These are phyloP conservation scores for Leccinum longicurvipes DNA, from an alignment of 768 basidiomycete species.

Conservation along the genomic window DNA sequence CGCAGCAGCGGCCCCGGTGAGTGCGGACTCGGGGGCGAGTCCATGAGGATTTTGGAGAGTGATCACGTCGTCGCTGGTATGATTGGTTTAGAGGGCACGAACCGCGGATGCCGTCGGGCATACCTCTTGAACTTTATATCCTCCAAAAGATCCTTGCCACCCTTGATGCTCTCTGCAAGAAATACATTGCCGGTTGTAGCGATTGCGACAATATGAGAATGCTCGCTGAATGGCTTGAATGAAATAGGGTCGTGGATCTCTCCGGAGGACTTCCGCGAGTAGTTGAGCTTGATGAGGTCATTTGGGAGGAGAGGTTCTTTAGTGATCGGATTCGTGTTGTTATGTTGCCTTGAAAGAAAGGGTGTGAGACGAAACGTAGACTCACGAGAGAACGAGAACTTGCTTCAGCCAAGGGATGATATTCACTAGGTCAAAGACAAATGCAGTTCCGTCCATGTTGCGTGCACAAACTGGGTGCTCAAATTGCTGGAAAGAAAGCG, in stretches of 20 bases:
- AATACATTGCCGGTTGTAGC: constrained; percentile 92
- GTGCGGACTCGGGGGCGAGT: constrained; percentile 54
- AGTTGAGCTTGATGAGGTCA: constrained; percentile 77
- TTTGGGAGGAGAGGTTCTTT: constrained; percentile 66
- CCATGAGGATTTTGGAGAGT: constrained; percentile 92
- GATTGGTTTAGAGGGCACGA: not conserved
- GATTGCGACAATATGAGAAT: constrained; percentile 92
- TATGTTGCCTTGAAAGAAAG: constrained; percentile 57
- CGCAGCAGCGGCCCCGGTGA: constrained; percentile 24
- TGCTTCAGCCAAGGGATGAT: constrained; percentile 95
- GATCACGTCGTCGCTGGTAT: constrained; percentile 75
- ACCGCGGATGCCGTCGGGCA: constrained; percentile 10
- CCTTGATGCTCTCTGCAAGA: constrained; percentile 85
- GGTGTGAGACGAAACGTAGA: constrained; percentile 9
- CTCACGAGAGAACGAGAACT: constrained; percentile 24
- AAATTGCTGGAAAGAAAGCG: constrained; percentile 88
- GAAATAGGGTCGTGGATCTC: constrained; percentile 95
- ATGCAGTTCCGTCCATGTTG: constrained; percentile 75
- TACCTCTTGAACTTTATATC: constrained; percentile 87
- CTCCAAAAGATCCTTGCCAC: constrained; percentile 79
- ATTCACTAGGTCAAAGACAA: constrained; percentile 86
- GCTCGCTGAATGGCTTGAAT: constrained; percentile 95
- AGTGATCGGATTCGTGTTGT: constrained; percentile 77
- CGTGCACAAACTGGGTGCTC: constrained; percentile 83
- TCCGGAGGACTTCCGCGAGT: constrained; percentile 79